A percentile compares a stretch with the other conserved stretches of the same genome.
These are phyloP conservation scores for Lentinula aciculospora DNA, from an alignment of 768 basidiomycete species.

Conservation along the genomic window DNA sequence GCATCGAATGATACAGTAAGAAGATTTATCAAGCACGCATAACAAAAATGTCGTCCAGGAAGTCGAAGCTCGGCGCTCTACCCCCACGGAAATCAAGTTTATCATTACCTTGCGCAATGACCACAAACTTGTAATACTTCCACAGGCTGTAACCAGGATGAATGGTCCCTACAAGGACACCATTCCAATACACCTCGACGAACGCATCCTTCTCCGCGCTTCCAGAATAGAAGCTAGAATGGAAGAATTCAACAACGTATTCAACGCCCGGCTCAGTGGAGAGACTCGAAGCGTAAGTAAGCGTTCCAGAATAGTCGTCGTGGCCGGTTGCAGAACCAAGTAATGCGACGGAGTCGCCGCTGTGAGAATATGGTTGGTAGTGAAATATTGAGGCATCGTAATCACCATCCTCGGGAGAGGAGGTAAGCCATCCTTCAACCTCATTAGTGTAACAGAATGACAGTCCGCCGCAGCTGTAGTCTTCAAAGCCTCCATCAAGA, in stretches of 20 bases:
- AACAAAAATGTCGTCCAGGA: slow-evolving; percentile 37
- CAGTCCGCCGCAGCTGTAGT: slow-evolving; percentile 25
- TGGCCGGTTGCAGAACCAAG: slow-evolving; percentile 36
- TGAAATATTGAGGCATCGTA: slow-evolving; percentile 40
- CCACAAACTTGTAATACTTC: slow-evolving; percentile 29
- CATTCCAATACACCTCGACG: slow-evolving; percentile 41
- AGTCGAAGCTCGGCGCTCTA: slow-evolving; percentile 41
- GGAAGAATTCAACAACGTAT: slow-evolving; percentile 40
- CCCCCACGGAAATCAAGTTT: slow-evolving; percentile 37
- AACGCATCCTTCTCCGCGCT: slow-evolving; percentile 25
- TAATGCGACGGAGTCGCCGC: slow-evolving; percentile 31
- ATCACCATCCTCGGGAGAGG: slow-evolving; percentile 27
- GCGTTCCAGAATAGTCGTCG: slow-evolving; percentile 32
- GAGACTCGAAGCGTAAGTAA: slow-evolving; percentile 26
- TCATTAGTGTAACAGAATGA: slow-evolving; percentile 31
- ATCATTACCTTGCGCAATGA: slow-evolving; percentile 31
- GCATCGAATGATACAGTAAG: no score
- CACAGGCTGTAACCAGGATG: slow-evolving; percentile 31
- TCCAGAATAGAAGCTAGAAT: slow-evolving; percentile 25
- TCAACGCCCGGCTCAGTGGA: slow-evolving; percentile 27
- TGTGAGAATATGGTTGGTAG: slow-evolving; percentile 33
- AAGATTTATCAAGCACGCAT: slow-evolving; percentile 9
- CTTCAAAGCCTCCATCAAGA: slow-evolving; percentile 40
- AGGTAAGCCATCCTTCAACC: slow-evolving; percentile 34
- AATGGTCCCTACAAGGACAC: slow-evolving; percentile 23